These are phyloP conservation scores for Colletotrichum eremochloae DNA, from an alignment of 2,329 filamentous ascomycete genomes.

Conservation along the genomic window DNA sequence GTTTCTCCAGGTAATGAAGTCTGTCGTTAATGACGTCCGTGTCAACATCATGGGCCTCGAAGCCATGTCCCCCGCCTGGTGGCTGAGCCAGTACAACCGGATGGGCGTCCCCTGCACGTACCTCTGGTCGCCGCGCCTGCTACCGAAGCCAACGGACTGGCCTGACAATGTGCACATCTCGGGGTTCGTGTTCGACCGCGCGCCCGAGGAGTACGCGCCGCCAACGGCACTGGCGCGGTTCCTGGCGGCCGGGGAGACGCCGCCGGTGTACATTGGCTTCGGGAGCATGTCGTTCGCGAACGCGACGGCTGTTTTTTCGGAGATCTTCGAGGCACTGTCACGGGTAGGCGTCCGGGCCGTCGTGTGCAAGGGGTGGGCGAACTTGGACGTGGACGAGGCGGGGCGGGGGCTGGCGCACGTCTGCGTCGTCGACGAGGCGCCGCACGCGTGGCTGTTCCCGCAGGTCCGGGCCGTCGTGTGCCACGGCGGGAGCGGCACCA, in stretches of 20 bases:
- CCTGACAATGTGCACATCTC: constrained; percentile 65
- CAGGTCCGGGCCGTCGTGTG: constrained; percentile 35
- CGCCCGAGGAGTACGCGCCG: constrained; percentile 58
- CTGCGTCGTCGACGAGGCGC: constrained; percentile 33
- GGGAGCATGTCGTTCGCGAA: constrained; percentile 49
- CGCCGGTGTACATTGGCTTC: constrained; percentile 52
- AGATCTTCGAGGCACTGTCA: constrained; percentile 4
- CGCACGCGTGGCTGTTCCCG: constrained; percentile 39
- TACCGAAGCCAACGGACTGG: constrained; percentile 68
- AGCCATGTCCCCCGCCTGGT: constrained; percentile 62
- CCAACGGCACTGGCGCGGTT: constrained; percentile 53
- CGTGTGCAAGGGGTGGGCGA: constrained; percentile 26
- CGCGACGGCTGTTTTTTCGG: constrained; percentile 14
- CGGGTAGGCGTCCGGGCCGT: constrained; percentile 26
- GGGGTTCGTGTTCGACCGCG: constrained; percentile 68
- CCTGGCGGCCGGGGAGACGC: constrained; percentile 46
- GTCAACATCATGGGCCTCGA: constrained; percentile 58
- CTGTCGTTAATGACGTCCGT: constrained; percentile 61
- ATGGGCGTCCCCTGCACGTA: constrained; percentile 63
- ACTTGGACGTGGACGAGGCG: constrained; percentile 2
- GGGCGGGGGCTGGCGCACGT: background rate
- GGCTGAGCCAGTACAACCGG: constrained; percentile 60
- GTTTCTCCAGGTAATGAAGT: constrained; percentile 33
- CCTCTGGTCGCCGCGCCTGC: constrained; percentile 58
- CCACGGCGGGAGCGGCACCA: constrained; percentile 37